Evolutionary conservation across 139 green algal species (phyloP).

Genomic region (Auxenochlorella protothecoides): DNA sequence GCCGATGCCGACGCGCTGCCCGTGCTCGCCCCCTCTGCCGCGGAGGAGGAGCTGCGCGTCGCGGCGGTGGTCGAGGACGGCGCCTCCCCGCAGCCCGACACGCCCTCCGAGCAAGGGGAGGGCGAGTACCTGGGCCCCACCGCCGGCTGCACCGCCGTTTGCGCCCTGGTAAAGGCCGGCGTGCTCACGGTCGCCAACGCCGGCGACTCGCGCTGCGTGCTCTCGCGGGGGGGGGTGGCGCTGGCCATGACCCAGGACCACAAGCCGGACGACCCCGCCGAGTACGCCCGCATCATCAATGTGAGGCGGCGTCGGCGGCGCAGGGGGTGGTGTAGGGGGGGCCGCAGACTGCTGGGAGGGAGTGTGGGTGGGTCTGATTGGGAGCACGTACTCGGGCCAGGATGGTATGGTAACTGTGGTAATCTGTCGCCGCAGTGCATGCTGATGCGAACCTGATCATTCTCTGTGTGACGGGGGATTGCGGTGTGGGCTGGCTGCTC

Average conservation of each 20-base stretch:
- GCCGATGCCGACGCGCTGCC: too few species aligned
- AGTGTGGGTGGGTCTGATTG: neutral
- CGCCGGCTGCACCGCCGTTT: conserved; percentile 46
- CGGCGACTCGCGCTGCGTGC: conserved; percentile 41
- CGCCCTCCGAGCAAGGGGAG: neutral
- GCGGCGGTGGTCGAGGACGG: neutral
- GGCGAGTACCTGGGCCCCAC: conserved; percentile 24
- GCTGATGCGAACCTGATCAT: too few species aligned
- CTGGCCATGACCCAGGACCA: conserved; percentile 48
- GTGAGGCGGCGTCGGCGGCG: neutral
- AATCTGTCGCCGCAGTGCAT: too few species aligned
- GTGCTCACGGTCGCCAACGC: conserved; percentile 45
- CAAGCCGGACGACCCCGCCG: conserved; percentile 45
- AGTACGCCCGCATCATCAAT: conserved; percentile 45
- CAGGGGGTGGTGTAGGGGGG: too few species aligned
- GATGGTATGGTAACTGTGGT: too few species aligned
- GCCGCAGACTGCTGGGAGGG: neutral
- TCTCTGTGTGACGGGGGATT: too few species aligned
- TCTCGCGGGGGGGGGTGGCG: conserved; percentile 29
- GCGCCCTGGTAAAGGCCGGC: conserved; percentile 17
- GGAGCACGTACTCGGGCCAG: too few species aligned
- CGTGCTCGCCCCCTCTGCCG: too few species aligned
- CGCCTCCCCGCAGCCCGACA: neutral
- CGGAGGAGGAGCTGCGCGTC: too few species aligned
- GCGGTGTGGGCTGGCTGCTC: too few species aligned